Evolutionary conservation across 768 basidiomycete genomes (phyloP), one percentile per base, ranked within the genome.

Genomic region (Gyrodon lividus): DNA sequence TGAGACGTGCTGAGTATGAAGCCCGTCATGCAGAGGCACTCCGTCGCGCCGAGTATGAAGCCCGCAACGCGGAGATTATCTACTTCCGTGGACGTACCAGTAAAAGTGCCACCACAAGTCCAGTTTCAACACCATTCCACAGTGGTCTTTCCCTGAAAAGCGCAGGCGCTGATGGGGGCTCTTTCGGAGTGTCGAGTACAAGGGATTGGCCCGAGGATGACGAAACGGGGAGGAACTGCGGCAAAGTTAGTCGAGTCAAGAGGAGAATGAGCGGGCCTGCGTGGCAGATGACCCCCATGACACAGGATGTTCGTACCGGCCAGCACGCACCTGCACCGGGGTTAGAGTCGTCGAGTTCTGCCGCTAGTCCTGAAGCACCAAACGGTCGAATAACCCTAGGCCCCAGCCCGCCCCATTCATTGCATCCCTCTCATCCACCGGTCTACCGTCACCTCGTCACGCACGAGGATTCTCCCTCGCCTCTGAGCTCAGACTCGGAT

Each of bases 1-100:
- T 84, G 28, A 78, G 92, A 17, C 77, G 92, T 31, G 92, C 90
- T n/a, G 88, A 92, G 64, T 96, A 86, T 70, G 90, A 93, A 65
- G 79, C 84, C 9, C 76, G 82, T 9, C 87, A 85, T 62, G 84
- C 87, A 16, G 87, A 87, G 48, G 80, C 79, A 12, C 77, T 82
- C 48, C 74, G 84, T 22, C 74, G 84, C 38, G 84, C 84, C 5
- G 83, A 86, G 61, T 84, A 78, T 59, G 81, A 83, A 60, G 70
- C 74, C 40, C 66, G 76, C 49, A 79, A 74, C 56, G 73, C 77
- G 51, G 80, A 82, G 56, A 66, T 69, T 14, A 66, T 75, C 46
- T 69, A 70, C 55, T 60, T 71, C 47, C 68, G 60, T 31, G 62
- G 60, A 6, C 64, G 72, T 26, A 58, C 80, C 19, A 80, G 74